Percentiles rank a stretch among this genome's conserved stretches.
Conservation (phyloP, 2,329 filamentous ascomycete genomes). For the Coleophoma crateriformis region DNA sequence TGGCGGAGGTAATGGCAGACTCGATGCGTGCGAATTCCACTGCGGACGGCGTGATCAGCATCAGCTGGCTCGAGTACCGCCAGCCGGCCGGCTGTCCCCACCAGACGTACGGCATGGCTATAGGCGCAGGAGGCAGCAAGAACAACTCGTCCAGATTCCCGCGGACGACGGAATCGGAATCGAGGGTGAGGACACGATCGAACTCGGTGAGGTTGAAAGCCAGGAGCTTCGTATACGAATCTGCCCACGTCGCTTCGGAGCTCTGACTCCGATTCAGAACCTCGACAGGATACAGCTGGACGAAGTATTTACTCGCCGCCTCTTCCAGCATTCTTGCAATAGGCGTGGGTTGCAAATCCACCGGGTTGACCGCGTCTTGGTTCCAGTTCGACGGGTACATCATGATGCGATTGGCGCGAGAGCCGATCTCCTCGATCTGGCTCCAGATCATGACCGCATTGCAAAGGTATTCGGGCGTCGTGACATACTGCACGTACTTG, state of each 20-base stretch:
- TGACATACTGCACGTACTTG: conserved; percentile 22
- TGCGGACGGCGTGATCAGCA: conserved; percentile 17
- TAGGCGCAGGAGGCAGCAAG: conserved; percentile 15
- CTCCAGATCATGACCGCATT: conserved; percentile 22
- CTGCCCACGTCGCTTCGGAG: conserved; percentile 15
- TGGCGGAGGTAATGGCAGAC: conserved; percentile 9
- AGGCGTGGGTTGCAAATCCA: conserved; percentile 10
- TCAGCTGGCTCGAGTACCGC: conserved; percentile 17
- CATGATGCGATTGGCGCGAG: conserved; percentile 19
- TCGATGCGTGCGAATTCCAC: conserved; percentile 12
- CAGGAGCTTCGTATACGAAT: conserved; percentile 20
- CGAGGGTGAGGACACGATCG: conserved; percentile 17
- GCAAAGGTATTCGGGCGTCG: conserved; percentile 20
- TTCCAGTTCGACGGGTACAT: conserved; percentile 21
- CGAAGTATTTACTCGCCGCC: conserved; percentile 16
- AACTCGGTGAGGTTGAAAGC: conserved; percentile 23
- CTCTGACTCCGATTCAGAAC: conserved; percentile 12
- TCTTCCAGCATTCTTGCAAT: conserved; percentile 17
- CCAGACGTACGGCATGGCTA: conserved; percentile 23
- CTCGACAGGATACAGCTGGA: conserved; percentile 17
- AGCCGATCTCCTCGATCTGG: conserved; percentile 21
- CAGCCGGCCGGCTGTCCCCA: conserved; percentile 16
- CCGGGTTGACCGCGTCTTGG: conserved; percentile 7
- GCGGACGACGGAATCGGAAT: conserved; percentile 15
- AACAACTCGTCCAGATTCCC: conserved; percentile 22